Conservation (phyloP, 2,329 filamentous ascomycete genomes). For the Pyrenophora graminea region DNA sequence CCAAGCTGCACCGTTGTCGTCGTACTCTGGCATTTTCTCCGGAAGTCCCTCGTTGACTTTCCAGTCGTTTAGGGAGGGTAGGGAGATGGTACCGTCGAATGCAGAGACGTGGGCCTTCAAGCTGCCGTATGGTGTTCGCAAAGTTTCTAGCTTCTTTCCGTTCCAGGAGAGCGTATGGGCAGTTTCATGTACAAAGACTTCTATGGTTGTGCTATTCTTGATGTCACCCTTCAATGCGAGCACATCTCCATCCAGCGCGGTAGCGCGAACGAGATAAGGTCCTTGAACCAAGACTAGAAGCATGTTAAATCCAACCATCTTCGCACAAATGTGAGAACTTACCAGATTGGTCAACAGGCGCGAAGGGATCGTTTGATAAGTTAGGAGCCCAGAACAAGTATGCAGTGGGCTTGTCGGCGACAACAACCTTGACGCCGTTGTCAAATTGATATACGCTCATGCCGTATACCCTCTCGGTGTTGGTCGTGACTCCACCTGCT, state of each 20-base stretch:
- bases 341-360: conserved; percentile 44
- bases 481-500: conserved; percentile 41
- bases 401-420: conserved; percentile 45
- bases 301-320: conserved; percentile 9
- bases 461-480: conserved; percentile 38
- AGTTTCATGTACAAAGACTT: conserved; percentile 42
- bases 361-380: conserved; percentile 45
- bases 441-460: conserved; percentile 44
- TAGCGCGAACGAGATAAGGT: conserved; percentile 48
- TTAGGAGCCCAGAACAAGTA: conserved; percentile 49
- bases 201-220: conserved; percentile 40
- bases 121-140: conserved; percentile 44
- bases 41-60: conserved; percentile 56
- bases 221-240: conserved; percentile 45
- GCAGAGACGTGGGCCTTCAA: conserved; percentile 38
- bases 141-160: conserved; percentile 36
- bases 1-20: conserved; percentile 52
- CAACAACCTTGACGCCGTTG: conserved; percentile 43
- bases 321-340: background rate
- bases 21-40: conserved; percentile 52
- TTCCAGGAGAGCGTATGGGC: conserved; percentile 46
- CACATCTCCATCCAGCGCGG: conserved; percentile 23
- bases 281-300: conserved; percentile 44
- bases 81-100: conserved; percentile 29
- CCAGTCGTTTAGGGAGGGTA: conserved; percentile 54